A percentile compares a stretch with the other conserved stretches of the same genome.
Evolutionary conservation across 2,329 filamentous ascomycete species (phyloP).

Genomic region (Aspergillus novoparasiticus): DNA sequence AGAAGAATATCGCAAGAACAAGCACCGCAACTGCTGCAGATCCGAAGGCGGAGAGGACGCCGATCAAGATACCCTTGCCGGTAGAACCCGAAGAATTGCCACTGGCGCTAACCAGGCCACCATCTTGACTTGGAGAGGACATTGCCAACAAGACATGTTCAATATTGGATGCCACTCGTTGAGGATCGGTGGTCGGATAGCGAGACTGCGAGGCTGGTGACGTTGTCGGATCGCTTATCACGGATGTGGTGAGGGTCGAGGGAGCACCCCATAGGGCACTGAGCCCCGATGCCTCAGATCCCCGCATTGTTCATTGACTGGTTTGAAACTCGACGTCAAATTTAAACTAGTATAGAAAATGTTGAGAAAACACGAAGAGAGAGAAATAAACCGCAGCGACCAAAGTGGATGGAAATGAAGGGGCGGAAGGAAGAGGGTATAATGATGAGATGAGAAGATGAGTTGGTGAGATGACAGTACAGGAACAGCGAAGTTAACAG

Average conservation of each 20-base stretch:
- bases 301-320: slow-evolving; percentile 44
- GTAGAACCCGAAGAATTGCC: slow-evolving; percentile 55
- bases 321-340: not conserved
- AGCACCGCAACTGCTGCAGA: slow-evolving; percentile 83
- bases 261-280: slow-evolving; percentile 38
- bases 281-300: slow-evolving; percentile 42
- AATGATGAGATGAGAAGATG: slow-evolving; percentile 17
- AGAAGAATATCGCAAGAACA: slow-evolving; percentile 81
- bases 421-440: slow-evolving; percentile 12
- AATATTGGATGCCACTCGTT: slow-evolving; percentile 34
- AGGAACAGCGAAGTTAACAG: slow-evolving; percentile 2
- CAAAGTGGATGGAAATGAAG: slow-evolving; percentile 9
- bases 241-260: slow-evolving; percentile 35
- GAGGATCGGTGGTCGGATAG: slow-evolving; percentile 16
- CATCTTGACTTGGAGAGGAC: slow-evolving; percentile 27
- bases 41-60: slow-evolving; percentile 89
- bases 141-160: slow-evolving; percentile 39
- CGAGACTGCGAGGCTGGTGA: slow-evolving; percentile 26
- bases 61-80: slow-evolving; percentile 85
- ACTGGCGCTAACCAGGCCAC: slow-evolving; percentile 34
- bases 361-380: not conserved
- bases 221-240: slow-evolving; percentile 33
- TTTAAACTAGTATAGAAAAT: slow-evolving; percentile 1
- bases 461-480: slow-evolving; percentile 8
- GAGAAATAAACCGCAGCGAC: slow-evolving; percentile 1